Evolutionary conservation across 2,329 filamentous ascomycete genomes (phyloP).

Genomic region (Bipolaris bicolor): DNA sequence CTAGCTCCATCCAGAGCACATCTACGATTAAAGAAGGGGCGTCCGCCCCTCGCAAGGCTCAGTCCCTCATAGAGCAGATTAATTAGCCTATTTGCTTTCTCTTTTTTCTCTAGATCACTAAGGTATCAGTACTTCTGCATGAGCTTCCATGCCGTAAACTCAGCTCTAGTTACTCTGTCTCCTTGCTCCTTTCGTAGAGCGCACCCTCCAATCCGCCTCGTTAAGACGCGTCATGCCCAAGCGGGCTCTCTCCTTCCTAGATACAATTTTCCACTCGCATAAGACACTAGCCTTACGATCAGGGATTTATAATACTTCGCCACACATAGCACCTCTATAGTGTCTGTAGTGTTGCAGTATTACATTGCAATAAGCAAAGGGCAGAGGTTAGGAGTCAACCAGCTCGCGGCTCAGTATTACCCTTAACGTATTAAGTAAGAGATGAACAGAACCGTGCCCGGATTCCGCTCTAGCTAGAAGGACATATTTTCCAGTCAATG

Average conservation of each 20-base stretch:
- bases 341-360: slow-evolving; percentile 4
- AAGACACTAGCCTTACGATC: background rate
- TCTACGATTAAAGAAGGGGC: background rate
- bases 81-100: background rate
- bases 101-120: background rate
- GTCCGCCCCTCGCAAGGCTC: background rate
- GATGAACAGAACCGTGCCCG: background rate
- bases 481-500: slow-evolving; percentile 3
- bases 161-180: background rate
- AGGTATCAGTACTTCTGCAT: slow-evolving; percentile 1
- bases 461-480: slow-evolving; percentile 4
- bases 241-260: background rate
- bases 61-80: background rate
- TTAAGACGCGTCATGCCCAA: background rate
- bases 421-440: background rate
- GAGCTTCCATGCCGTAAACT: slow-evolving; percentile 1
- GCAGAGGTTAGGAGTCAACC: background rate
- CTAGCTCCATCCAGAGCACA: background rate
- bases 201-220: background rate
- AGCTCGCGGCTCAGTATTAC: background rate
- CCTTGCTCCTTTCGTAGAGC: background rate
- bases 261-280: background rate
- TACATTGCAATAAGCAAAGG: background rate
- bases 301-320: background rate
- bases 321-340: background rate